Evolutionary conservation across 2,329 filamentous ascomycete genomes (phyloP), one percentile per base, ranked within the genome.

Genomic region (Pseudogymnoascus sp.): DNA sequence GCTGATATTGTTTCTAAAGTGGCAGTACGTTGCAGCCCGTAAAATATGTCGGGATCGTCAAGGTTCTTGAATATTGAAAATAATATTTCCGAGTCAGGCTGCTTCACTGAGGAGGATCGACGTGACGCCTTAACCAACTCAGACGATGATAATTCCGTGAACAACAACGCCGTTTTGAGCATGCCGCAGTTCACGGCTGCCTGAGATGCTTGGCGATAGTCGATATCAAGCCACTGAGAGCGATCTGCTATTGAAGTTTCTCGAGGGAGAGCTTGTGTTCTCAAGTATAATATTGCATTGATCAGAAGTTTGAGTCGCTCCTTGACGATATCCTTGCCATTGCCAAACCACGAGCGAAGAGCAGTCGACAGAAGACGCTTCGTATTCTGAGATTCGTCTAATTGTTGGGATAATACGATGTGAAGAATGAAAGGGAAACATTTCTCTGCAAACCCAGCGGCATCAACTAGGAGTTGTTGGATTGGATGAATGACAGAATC

Each of bases 21-120:
- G 5, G 91, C 84, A 42, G 85, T 84, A 74, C 96, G 89, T 43
- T 90, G 85, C 6, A 97, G 82, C 3, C 95, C 96, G 72, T 99
- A 99, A 74, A 96, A 99, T 0, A 92, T 88, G 74, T 99, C 95
- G 1, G 93, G 93, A 70, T 99, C 96, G 71, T 97, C 93, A 56
- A 99, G 89, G 65, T 91, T 93, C 72, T 91, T 89, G 73, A 95
- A 99, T 2, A 99, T 93, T 0, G 84, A 80, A 49, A 96, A 81
- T 11, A 97, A 79, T 1, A 96, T 80, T 31, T 90, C 85, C 3
- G 90, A 83, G 25, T 86, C 77, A 9, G 70, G 66, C 56, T 79
- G 72, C 67, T 78, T 79, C 59, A 79, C 71, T 2, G 79, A 76
- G 1, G 88, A 91, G 7, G 89, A 88, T 60, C 90, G 84, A 64